Conservation (phyloP, 2,329 filamentous ascomycete genomes). For the Penicillium crustosum region DNA sequence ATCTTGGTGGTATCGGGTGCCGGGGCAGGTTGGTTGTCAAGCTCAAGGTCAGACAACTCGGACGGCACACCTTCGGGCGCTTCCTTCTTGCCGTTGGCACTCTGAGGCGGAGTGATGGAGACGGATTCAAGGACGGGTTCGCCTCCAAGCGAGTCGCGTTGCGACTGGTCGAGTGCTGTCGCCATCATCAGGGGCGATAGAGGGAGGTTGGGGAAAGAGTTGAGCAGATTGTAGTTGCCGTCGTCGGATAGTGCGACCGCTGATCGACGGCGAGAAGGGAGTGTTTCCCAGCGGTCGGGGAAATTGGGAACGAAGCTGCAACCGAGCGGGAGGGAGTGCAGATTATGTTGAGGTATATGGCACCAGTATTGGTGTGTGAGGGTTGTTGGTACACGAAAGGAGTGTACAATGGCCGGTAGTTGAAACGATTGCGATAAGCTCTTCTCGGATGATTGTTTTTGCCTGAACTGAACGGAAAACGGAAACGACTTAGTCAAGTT, state of each 20-base stretch:
- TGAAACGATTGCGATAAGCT: conserved; percentile 23
- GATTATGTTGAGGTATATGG: conserved; percentile 6
- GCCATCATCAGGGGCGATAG: conserved; percentile 34
- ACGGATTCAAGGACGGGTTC: conserved; percentile 29
- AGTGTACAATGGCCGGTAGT: conserved; percentile 11
- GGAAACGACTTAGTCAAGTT: conserved; percentile 13
- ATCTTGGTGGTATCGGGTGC: conserved; percentile 36
- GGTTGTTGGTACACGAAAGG: conserved; percentile 4
- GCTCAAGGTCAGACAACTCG: conserved; percentile 45
- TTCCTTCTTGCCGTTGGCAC: conserved; percentile 47
- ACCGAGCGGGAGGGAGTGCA: conserved; percentile 6
- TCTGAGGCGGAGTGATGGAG: conserved; percentile 46
- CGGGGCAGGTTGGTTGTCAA: conserved; percentile 33
- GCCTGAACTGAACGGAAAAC: conserved; percentile 11
- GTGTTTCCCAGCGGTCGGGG: conserved; percentile 46
- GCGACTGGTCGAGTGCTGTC: conserved; percentile 34
- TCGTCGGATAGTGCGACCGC: conserved; percentile 45
- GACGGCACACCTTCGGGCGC: conserved; percentile 42
- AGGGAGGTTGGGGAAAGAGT: conserved; percentile 10
- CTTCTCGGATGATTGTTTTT: conserved; percentile 22
- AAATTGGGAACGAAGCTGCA: conserved; percentile 11
- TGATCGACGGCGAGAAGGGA: conserved; percentile 42
- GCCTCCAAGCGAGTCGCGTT: conserved; percentile 27
- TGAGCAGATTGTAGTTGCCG: conserved; percentile 29
- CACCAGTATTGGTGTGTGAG: conserved; percentile 9